Evolutionary conservation across 1,284 basidiomycete genomes (phyloP), one percentile per base, ranked within the genome.

Genomic region (Mycosarcoma maydis): DNA sequence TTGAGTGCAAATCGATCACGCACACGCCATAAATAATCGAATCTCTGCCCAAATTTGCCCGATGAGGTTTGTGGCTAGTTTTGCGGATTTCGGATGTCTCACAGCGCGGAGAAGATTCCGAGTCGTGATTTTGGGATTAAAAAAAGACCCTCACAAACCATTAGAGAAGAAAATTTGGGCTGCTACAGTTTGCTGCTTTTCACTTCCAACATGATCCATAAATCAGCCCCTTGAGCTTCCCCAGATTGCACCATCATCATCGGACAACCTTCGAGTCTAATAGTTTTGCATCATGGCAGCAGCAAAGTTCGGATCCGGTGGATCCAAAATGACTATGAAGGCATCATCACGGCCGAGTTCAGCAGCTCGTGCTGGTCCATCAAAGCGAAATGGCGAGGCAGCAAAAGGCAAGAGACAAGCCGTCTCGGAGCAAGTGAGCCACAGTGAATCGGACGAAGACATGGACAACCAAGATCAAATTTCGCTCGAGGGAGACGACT

Each of bases 241-340:
- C n/a, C n/a, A n/a, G n/a, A n/a, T n/a, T 6, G 9, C 14, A 8
- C 26, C 44, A 36, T 14, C 16, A 41, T 23, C 22, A 34, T 8
- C n/a, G 6, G 22, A 24, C 29, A 6, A 19, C 16, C 11, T 1
- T 14, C 6, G 1, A 13, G 5, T 19, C 14, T 22, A 2, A 32
- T 23, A n/a, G n/a, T n/a, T 2, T 29, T 17, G 6, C 39, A 62
- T 27, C 13, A 69, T 65, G 67, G 60, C 67, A 50, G 52, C 46
- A 3, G 50, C 48, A 6, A 64, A 60, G 22, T 58, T 58, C n/a
- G 57, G 48, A 44, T 17, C 44, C 13, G 32, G 60, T 34, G 68
- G 62, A 23, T 65, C 70, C 50, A 75, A 72, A 44, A 65, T 72
- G 68, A 62, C 58, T 36, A 51, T 71, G 57, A 50, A 57, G 54